These are phyloP conservation scores for Porphyrellus sp. DNA, from an alignment of 1,284 basidiomycete genomes.

Conservation along the genomic window DNA sequence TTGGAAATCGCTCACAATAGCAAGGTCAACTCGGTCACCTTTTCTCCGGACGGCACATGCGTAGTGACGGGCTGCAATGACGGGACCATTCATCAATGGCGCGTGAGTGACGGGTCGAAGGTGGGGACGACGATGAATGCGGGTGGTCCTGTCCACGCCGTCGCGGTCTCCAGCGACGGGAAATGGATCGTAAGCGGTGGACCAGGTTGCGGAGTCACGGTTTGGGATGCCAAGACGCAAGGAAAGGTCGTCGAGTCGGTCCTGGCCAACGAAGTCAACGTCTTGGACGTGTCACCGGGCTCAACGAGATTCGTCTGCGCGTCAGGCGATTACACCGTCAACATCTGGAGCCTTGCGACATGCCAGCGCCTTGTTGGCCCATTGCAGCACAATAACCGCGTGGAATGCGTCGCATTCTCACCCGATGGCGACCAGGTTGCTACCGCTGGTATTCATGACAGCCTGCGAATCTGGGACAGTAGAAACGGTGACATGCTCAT, in stretches of 20 bases:
- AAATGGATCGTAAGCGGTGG: slow-evolving; percentile 21
- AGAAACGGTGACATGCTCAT: slow-evolving; percentile 10
- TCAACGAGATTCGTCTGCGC: slow-evolving; percentile 18
- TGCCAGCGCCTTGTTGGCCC: slow-evolving; percentile 21
- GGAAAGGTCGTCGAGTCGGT: slow-evolving; percentile 4
- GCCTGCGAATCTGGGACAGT: slow-evolving; percentile 19
- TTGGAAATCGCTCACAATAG: slow-evolving; percentile 11
- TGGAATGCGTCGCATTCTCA: slow-evolving; percentile 20
- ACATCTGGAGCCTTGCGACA: slow-evolving; percentile 18
- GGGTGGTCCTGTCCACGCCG: slow-evolving; percentile 7
- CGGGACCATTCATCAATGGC: slow-evolving; percentile 18
- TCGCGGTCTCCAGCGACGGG: slow-evolving; percentile 19
- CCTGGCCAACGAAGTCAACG: slow-evolving; percentile 4
- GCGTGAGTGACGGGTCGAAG: slow-evolving; percentile 11
- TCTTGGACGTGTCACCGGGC: slow-evolving; percentile 18
- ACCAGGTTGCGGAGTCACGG: slow-evolving; percentile 3
- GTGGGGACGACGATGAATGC: slow-evolving; percentile 13
- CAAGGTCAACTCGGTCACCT: slow-evolving; percentile 15
- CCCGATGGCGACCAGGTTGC: slow-evolving; percentile 22
- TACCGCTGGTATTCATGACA: slow-evolving; percentile 15
- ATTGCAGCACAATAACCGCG: slow-evolving; percentile 12
- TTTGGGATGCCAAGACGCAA: slow-evolving; percentile 21
- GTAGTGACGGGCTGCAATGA: slow-evolving; percentile 17
- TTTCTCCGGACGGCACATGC: slow-evolving; percentile 18
- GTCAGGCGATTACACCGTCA: slow-evolving; percentile 8